Conservation (phyloP, 2,329 filamentous ascomycete genomes). For the Cytospora chrysosperma region DNA sequence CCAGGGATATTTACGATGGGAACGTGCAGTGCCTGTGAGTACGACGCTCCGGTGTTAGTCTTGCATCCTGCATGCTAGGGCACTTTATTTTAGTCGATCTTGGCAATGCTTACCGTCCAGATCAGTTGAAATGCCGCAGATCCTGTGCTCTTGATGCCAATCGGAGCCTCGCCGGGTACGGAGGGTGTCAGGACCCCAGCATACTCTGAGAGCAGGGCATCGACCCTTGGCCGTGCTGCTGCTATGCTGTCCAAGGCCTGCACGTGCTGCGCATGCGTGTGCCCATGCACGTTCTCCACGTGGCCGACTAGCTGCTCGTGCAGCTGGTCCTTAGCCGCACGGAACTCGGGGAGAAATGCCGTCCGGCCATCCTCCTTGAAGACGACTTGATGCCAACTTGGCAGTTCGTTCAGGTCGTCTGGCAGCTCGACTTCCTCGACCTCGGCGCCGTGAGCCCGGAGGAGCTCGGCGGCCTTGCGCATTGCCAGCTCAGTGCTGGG, state of each 20-base stretch:
- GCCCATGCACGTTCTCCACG: slow-evolving; percentile 47
- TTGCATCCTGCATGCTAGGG: too few species aligned
- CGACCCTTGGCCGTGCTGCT: slow-evolving; percentile 52
- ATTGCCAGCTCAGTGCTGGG: slow-evolving; percentile 36
- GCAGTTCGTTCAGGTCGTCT: slow-evolving; percentile 45
- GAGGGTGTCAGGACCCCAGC: slow-evolving; percentile 58
- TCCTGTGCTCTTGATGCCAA: slow-evolving; percentile 54
- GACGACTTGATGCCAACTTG: slow-evolving; percentile 52
- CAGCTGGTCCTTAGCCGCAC: slow-evolving; percentile 46
- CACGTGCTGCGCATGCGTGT: slow-evolving; percentile 48
- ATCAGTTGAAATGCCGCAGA: slow-evolving; percentile 50
- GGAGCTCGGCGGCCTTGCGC: slow-evolving; percentile 38
- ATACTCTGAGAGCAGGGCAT: slow-evolving; percentile 51
- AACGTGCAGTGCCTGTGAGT: slow-evolving; percentile 49
- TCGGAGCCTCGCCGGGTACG: slow-evolving; percentile 57
- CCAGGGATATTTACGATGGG: slow-evolving; percentile 65
- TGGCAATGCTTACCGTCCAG: slow-evolving; percentile 50
- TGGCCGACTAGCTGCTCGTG: slow-evolving; percentile 44
- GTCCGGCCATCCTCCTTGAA: slow-evolving; percentile 52
- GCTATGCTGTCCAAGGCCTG: slow-evolving; percentile 56
- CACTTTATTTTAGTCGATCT: too few species aligned
- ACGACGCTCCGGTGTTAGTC: not conserved
- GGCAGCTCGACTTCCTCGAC: slow-evolving; percentile 58
- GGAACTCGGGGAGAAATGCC: slow-evolving; percentile 55
- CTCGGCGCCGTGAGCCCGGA: slow-evolving; percentile 48